Evolutionary conservation across 2,329 filamentous ascomycete genomes (phyloP), one percentile per base, ranked within the genome.

Genomic region (Fusarium miscanthi): DNA sequence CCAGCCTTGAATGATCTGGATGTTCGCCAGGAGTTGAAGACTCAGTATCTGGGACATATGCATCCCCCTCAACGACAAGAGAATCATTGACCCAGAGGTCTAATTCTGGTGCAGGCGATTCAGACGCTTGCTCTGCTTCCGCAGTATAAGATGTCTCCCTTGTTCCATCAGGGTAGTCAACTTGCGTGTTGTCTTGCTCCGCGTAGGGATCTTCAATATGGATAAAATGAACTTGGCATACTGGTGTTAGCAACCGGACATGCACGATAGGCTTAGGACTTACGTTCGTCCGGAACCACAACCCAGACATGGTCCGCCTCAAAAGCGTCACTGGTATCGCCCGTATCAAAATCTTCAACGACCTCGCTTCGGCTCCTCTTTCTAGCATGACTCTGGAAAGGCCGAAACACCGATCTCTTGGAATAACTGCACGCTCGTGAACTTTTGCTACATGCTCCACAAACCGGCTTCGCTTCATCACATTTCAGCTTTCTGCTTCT

Each of bases 401-500:
- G 68, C 10, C 75, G 71, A 58, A 77, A 77, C 2, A 74, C 33
- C 2, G 69, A 73, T 42, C 71, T 63, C 21, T 65, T 60, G 11
- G 52, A 43, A 13, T 77, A 77, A 31, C 46, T 66, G 19, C 75
- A 77, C 1, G 42, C 21, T 9, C 75, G 59, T 2, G 52, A 64
- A 17, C 72, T 62, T 21, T 73, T 77, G 12, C 35, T 31, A 23
- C 76, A 78, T 5, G 65, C 66, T 14, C 74, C 69, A 25, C 77
- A 78, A 1, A 63, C 21, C 0, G 77, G 77, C 7, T 72, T 76
- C 1, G 21, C 43, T 33, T 79, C 75, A 40, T 79, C 73, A 9
- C 77, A 79, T 40, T 78, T 79, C 6, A 79, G 5, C 21, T 78
- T 79, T 13, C 77, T 69, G 21, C 43, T 63, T 63, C 74, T 66